Base-by-base conservation (phyloP, 2,329 filamentous ascomycete species). In the Fusarium penzigii region DNA sequence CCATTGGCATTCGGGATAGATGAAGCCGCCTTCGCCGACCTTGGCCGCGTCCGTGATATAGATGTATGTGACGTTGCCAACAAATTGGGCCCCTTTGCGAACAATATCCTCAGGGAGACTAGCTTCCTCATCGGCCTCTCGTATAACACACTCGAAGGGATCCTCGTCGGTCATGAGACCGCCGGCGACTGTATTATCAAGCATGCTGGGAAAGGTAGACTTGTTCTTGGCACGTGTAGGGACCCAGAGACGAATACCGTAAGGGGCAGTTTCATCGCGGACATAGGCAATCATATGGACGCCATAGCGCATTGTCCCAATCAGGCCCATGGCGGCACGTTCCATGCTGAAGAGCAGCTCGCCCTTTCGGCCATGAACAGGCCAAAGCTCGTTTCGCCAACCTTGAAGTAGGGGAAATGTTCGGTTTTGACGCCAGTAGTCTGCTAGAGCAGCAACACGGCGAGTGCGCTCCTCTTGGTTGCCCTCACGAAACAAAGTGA, bases 171-270 rank as follows among this genome's bases (percentile, higher is more conserved):
- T 89, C 69, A 88, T 86, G 61, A 97, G 86, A 0, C 74, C 82
- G n/a, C 82, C 82, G 0, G 92, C 94, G 7, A 96, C 94, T 2
- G 92, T 92, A 70, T 97, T 99, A 72, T 99, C 94, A 59, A 99
- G 78, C 82, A 97, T 92, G n/a, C 88, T 82, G 0, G 88, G 87
- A 67, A 93, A 99, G 0, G 92, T 97, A 60, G 89, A 84, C 77
- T 97, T 99, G 52, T 78, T 82, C 46, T 77, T 78, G 12, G 92
- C 83, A 10, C 94, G 81, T 42, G 86, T 82, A 4, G 94, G 89
- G 2, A 96, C 83, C 93, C 94, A 97, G 39, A 99, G 78, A 65
- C 85, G 87, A 42, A 96, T 73, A 16, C 86, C 87, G 47, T 80
- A 71, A 39, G 70, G 71, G 6, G 68, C 66, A 14, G 60, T 51